Base-by-base conservation (phyloP, 805 yeast genomes). In the Phaffomyces opuntiae region DNA sequence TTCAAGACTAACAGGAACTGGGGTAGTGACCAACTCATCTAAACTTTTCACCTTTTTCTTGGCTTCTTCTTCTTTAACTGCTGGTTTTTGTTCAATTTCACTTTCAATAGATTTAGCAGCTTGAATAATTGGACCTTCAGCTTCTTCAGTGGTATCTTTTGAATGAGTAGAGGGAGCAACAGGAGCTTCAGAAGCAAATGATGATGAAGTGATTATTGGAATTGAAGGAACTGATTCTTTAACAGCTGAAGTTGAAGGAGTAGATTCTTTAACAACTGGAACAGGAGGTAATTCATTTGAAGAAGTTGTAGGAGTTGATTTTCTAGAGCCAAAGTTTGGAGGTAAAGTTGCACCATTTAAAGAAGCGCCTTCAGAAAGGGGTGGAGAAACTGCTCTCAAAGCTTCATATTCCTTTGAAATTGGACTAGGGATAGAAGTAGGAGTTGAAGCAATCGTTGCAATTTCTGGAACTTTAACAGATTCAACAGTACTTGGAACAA, bases 281-380 rank as follows among this genome's bases (percentile, higher is more conserved):
- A 29, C 27, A 29, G 17, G 17, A 17, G 50, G 34, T n/a, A 43
- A 46, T 27, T 38, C 54, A 29, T 29, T 29, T 2, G 14, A 27
- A 27, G 40, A 36, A 26, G 29, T 26, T 21, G 17, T 14, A 17
- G 50, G 34, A n/a, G 43, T 46, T 24, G 37, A 52, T 43, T 53
- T 55, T 44, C 54, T 44, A 4, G 39, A 44, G 14, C 47, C 54
- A 45, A 56, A 55, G 35, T 55, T 53, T 8, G 62, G 62, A 26
- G 62, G 62, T 31, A 49, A 37, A 8, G 49, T 49, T 9, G 52
- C 50, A 27, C 52, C 52, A 19, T 46, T 49, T 37, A 47, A 46
- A 24, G 48, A 40, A n/a, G 39, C 43, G 3, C 31, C 14, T 29
- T 29, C 14, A 9, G 40, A n/a, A 29, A 27, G 11, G 9, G 33